Base-by-base conservation (phyloP, 2,329 filamentous ascomycete genomes). In the Exophiala viscosa region DNA sequence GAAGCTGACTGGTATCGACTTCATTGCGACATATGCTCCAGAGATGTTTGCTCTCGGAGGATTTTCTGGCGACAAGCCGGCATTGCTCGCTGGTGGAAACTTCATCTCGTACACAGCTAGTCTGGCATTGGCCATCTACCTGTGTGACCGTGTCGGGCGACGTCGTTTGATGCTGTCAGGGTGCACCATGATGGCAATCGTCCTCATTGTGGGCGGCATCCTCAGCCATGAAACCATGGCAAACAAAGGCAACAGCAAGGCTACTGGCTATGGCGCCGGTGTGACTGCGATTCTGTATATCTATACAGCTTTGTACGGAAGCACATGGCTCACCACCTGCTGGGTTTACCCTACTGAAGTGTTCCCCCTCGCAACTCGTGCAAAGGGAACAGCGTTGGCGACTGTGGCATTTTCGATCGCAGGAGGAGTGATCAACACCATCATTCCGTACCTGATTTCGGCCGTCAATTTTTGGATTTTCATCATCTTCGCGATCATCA, bases 121-220 rank as follows among this genome's bases (percentile, higher is more conserved):
- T 43, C 44, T 63, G 23, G 54, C 57, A 14, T 71, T 67, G 59
- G 73, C 68, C 13, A 69, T 68, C 0, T 64, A 73, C 20, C 71
- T 68, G 48, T 62, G 73, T 18, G 70, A 72, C 44, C 58, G 65
- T 2, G 64, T 65, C 33, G 71, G 70, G 9, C 64, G 73, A 9
- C 64, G 73, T 4, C 64, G 64, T 6, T 71, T 74, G 66, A 69
- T 73, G 46, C 68, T 75, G 3, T 70, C 65, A 17, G 72, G 73
- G 5, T 66, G 72, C n/a, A 58, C 65, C 10, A 72, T 73, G 9
- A 67, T 70, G 28, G 57, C 70, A 15, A 52, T 70, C 31, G 66
- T 68, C 14, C 69, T 73, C 1, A 68, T 69, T 17, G 70, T 68
- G 46, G 63, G 72, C 36, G 67, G 67, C 43, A 66, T 67, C 13